phyloP scores from a whole-genome alignment of 2,329 filamentous ascomycete species.

The Fusarium torulosum region DNA sequence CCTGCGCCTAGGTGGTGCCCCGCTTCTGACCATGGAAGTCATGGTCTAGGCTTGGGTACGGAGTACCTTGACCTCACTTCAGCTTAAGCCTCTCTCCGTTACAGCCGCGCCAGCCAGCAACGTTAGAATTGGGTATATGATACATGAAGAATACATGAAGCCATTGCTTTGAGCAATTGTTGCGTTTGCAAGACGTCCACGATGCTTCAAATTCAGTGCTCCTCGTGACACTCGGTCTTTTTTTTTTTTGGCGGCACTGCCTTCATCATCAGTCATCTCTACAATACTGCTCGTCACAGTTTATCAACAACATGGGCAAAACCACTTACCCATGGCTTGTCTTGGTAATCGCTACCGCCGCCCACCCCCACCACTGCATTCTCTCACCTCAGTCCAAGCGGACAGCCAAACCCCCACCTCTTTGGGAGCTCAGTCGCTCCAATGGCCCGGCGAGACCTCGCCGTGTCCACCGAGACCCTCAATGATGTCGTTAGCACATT shows the following conservation, averaged over 20 bases:
- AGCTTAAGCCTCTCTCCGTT: constrained; percentile 18
- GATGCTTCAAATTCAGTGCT: not conserved
- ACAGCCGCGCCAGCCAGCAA: constrained; percentile 42
- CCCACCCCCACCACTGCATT: constrained; percentile 22
- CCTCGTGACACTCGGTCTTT: not conserved
- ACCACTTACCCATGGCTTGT: constrained; percentile 26
- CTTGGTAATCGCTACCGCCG: constrained; percentile 36
- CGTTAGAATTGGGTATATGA: not conserved
- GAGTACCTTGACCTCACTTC: constrained; percentile 27
- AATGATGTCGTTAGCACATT: constrained; percentile 42
- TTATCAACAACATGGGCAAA: constrained; percentile 13
- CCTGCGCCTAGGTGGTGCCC: constrained; percentile 25
- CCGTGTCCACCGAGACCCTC: constrained; percentile 42
- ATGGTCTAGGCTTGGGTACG: constrained; percentile 20
- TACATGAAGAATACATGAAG: not conserved
- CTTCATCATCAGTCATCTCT: constrained; percentile 14
- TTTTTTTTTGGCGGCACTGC: not conserved
- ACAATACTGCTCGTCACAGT: constrained; percentile 10
- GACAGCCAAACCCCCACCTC: constrained; percentile 30
- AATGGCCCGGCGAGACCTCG: constrained; percentile 35
- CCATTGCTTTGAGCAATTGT: not conserved
- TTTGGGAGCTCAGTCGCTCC: constrained; percentile 26
- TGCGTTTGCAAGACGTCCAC: not conserved
- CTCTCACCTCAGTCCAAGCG: constrained; percentile 26
- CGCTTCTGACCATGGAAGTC: constrained; percentile 32